Conservation (phyloP, 1,139 yeast genomes). For the Suhomyces ambrosiae region DNA sequence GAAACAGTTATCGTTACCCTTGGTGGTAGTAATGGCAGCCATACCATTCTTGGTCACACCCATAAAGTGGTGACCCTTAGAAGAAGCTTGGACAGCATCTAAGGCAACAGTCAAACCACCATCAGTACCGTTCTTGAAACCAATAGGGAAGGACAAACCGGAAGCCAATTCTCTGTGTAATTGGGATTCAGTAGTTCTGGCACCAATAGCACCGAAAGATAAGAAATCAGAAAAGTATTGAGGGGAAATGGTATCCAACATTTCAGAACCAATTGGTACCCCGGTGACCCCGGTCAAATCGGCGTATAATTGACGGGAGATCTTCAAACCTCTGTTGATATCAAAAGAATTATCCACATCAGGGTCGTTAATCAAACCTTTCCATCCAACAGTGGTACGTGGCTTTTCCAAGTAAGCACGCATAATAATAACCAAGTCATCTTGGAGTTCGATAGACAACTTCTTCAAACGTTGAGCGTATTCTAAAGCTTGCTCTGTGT, state of each 20-base stretch:
- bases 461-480: constrained; percentile 74
- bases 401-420: constrained; percentile 98
- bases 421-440: constrained; percentile 85
- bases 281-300: constrained; percentile 73
- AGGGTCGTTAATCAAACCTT: constrained; percentile 96
- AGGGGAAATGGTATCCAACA: constrained; percentile 98
- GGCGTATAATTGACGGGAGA: constrained; percentile 82
- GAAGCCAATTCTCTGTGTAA: constrained; percentile 96
- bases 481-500: constrained; percentile 83
- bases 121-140: constrained; percentile 98
- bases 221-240: constrained; percentile 90
- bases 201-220: constrained; percentile 97
- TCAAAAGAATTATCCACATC: constrained; percentile 90
- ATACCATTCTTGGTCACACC: constrained; percentile 96
- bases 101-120: constrained; percentile 92
- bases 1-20: constrained; percentile 88
- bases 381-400: constrained; percentile 99
- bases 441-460: constrained; percentile 66
- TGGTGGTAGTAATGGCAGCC: constrained; percentile 94
- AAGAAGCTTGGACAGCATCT: constrained; percentile 92
- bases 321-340: constrained; percentile 90
- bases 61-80: constrained; percentile 92
- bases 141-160: constrained; percentile 95
- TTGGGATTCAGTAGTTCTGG: constrained; percentile 98
- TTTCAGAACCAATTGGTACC: constrained; percentile 92